Evolutionary conservation across 495 filamentous ascomycete species (phyloP).

Genomic region (Arthonia radiata): DNA sequence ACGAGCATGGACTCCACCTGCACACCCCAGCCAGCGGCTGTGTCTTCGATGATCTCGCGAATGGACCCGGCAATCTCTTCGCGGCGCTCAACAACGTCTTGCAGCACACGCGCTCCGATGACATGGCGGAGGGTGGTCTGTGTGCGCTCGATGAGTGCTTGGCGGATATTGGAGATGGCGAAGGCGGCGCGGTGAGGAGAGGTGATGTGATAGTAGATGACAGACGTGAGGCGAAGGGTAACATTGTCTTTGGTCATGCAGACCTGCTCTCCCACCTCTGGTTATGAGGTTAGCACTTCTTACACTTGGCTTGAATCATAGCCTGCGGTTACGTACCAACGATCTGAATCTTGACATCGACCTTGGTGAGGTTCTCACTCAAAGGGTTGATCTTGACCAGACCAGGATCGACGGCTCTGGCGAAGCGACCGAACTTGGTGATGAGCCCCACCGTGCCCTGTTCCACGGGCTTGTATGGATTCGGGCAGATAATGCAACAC

Average conservation of each 20-base stretch:
- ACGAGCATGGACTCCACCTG: conserved; percentile 96
- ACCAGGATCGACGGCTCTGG: conserved; percentile 88
- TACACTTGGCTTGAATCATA: too few relatives aligned
- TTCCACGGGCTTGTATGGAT: conserved; percentile 82
- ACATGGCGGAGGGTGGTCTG: conserved; percentile 96
- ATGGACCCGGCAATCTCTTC: conserved; percentile 91
- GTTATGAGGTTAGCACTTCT: conserved; percentile 1
- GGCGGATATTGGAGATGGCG: conserved; percentile 80
- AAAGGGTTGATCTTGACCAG: conserved; percentile 97
- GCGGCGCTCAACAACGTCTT: conserved; percentile 96
- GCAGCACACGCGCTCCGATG: conserved; percentile 82
- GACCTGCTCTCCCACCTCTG: conserved; percentile 81
- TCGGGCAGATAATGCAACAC: conserved; percentile 79
- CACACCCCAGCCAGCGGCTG: conserved; percentile 82
- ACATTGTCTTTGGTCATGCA: conserved; percentile 99
- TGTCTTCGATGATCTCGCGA: conserved; percentile 92
- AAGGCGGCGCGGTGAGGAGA: conserved; percentile 95
- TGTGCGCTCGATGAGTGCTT: conserved; percentile 89
- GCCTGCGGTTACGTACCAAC: conserved; percentile 43
- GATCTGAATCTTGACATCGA: conserved; percentile 98
- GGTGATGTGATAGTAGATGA: conserved; percentile 97
- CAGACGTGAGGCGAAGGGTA: conserved; percentile 71
- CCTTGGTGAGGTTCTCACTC: conserved; percentile 63
- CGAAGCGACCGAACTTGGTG: conserved; percentile 89
- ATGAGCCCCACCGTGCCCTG: conserved; percentile 90